Conservation (phyloP, 805 yeast genomes). For the Debaryomyces castellii region DNA sequence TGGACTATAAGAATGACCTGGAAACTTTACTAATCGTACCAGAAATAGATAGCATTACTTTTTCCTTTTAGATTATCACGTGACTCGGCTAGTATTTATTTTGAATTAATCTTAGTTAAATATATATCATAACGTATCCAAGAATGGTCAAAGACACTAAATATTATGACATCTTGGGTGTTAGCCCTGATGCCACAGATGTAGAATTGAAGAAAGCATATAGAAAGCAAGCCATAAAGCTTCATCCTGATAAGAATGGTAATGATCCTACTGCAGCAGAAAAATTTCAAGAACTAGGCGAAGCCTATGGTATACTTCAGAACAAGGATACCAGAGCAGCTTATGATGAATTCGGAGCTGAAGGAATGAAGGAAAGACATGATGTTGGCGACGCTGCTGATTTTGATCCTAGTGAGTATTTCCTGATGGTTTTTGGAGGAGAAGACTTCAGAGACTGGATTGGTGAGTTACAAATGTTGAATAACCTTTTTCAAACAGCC, state of each 20-base stretch:
- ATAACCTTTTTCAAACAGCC: constrained; percentile 67
- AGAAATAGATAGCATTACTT: constrained; percentile 59
- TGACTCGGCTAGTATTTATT: neutral
- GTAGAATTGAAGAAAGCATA: constrained; percentile 91
- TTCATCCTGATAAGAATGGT: constrained; percentile 97
- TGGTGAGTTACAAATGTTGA: constrained; percentile 77
- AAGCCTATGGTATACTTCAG: constrained; percentile 77
- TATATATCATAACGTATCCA: neutral
- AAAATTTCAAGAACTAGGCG: constrained; percentile 70
- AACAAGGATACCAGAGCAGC: constrained; percentile 65
- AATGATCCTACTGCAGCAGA: constrained; percentile 86
- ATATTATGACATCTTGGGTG: constrained; percentile 80
- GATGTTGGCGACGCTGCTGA: constrained; percentile 70
- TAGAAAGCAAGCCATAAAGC: constrained; percentile 81
- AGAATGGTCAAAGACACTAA: constrained; percentile 80
- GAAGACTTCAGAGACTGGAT: constrained; percentile 77
- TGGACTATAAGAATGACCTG: constrained; percentile 65
- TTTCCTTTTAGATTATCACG: constrained; percentile 45
- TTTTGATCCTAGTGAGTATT: constrained; percentile 80
- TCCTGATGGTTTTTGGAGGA: constrained; percentile 82
- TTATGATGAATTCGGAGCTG: constrained; percentile 79
- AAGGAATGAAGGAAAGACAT: constrained; percentile 53
- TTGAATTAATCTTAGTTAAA: neutral
- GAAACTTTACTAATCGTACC: constrained; percentile 74
- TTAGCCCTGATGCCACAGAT: constrained; percentile 67